A percentile compares a stretch with the other conserved stretches of the same genome.
These are phyloP conservation scores for Pinus albicaulis DNA, from an alignment of 75 land plant genomes.

Conservation along the genomic window DNA sequence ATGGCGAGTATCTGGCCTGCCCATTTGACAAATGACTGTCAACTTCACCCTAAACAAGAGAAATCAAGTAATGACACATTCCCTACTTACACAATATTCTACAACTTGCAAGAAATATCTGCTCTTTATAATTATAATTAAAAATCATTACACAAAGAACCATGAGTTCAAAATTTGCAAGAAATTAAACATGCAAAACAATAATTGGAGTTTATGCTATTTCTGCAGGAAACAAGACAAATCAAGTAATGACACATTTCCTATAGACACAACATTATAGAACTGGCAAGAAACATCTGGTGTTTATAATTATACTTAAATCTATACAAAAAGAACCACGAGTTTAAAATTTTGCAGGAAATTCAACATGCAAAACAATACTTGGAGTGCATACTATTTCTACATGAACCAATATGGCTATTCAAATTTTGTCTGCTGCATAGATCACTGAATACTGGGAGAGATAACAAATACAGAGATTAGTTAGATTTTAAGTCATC, in stretches of 20 bases:
- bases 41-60: neutral
- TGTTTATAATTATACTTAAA: neutral
- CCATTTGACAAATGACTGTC: constrained; percentile 7
- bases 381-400: neutral
- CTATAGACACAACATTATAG: neutral
- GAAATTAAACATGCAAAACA: constrained; percentile 1
- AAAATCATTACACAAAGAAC: neutral
- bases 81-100: neutral
- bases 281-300: neutral
- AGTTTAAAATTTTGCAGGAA: neutral
- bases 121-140: neutral
- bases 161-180: neutral
- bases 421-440: neutral
- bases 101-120: neutral
- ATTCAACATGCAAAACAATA: neutral
- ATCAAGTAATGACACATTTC: neutral
- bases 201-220: neutral
- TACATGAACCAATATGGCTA: neutral
- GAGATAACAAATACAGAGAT: neutral
- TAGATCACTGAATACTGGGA: neutral
- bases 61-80: neutral
- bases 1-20: constrained; percentile 79
- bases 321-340: neutral
- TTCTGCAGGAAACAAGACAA: neutral
- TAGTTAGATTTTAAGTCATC: neutral